Conservation (phyloP, 1,139 yeast species). For the Trichomonascaceae sp. region DNA sequence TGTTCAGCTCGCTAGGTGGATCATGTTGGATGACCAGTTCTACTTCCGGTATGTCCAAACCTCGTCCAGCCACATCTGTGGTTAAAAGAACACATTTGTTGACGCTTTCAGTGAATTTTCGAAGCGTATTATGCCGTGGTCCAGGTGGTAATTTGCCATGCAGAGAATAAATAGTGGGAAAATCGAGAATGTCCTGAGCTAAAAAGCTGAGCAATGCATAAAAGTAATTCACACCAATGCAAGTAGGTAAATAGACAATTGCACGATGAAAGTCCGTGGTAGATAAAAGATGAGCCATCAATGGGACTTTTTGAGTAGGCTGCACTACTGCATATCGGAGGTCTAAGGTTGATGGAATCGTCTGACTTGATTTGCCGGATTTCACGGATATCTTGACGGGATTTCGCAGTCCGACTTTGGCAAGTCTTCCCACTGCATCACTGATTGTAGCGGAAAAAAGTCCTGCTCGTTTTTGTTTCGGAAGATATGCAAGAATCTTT, state of each 20-base stretch:
- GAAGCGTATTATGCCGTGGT: slow-evolving; percentile 66
- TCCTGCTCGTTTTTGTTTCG: slow-evolving; percentile 91
- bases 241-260: slow-evolving; percentile 89
- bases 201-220: slow-evolving; percentile 49
- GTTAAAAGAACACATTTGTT: slow-evolving; percentile 56
- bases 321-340: slow-evolving; percentile 56
- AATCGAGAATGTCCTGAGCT: slow-evolving; percentile 21
- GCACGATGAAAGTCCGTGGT: slow-evolving; percentile 57
- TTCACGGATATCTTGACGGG: slow-evolving; percentile 80
- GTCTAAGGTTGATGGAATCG: slow-evolving; percentile 58
- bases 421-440: slow-evolving; percentile 50
- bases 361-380: slow-evolving; percentile 32
- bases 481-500: slow-evolving; percentile 58
- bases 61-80: slow-evolving; percentile 69
- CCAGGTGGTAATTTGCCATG: slow-evolving; percentile 81
- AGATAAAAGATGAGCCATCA: slow-evolving; percentile 49
- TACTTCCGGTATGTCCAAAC: slow-evolving; percentile 87
- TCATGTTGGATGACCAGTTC: slow-evolving; percentile 83
- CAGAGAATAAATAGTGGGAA: slow-evolving; percentile 52
- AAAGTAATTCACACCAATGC: slow-evolving; percentile 72
- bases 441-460: slow-evolving; percentile 86
- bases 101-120: slow-evolving; percentile 45
- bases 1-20: slow-evolving; percentile 87
- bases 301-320: slow-evolving; percentile 56
- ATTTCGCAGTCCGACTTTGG: slow-evolving; percentile 64